Conservation (phyloP, 352 stramenopile genomes). For the Globisporangium nodosum region DNA sequence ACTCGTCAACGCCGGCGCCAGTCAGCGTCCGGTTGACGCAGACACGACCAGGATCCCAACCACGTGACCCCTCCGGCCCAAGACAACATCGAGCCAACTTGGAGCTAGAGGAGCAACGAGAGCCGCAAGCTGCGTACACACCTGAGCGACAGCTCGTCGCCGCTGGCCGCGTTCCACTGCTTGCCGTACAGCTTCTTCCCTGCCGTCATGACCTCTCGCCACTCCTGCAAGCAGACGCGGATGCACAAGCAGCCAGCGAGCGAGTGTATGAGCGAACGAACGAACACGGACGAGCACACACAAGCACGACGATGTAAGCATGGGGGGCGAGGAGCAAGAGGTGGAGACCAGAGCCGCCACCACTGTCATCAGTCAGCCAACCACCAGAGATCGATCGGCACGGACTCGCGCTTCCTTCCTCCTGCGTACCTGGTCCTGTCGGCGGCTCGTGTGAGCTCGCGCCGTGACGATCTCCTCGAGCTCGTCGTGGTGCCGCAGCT, state of each 20-base stretch:
- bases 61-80: no score
- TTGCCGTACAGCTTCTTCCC: conserved; percentile 58
- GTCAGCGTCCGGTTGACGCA: no score
- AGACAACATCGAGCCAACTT: no score
- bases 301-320: background rate
- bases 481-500: conserved; percentile 55
- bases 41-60: no score
- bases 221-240: conserved; percentile 30
- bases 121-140: conserved; percentile 6
- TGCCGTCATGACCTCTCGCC: conserved; percentile 56
- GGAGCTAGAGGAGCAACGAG: no score
- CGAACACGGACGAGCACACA: background rate
- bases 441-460: conserved; percentile 37
- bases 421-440: conserved; percentile 33
- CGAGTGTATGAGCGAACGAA: no score
- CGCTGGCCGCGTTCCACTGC: conserved; percentile 36
- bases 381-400: no score
- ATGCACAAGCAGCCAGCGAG: background rate
- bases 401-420: background rate
- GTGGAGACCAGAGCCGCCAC: background rate
- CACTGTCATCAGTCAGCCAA: background rate
- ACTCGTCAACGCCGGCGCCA: no score
- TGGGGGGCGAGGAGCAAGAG: background rate
- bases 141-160: conserved; percentile 37
- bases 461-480: conserved; percentile 63